These are phyloP conservation scores for Harringtonia lauricola DNA, from an alignment of 2,329 filamentous ascomycete species.

Conservation along the genomic window DNA sequence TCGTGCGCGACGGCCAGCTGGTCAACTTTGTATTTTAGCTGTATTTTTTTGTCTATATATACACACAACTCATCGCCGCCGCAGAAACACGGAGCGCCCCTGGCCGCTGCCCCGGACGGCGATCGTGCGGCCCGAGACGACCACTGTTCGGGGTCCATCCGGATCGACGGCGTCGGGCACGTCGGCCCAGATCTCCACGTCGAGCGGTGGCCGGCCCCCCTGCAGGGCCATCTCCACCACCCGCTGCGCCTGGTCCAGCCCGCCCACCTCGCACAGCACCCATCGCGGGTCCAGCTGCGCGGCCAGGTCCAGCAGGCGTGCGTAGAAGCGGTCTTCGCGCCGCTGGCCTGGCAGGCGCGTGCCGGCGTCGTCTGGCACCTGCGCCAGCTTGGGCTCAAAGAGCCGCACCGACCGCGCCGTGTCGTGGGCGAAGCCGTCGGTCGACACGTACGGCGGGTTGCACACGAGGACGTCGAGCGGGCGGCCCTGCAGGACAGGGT, in stretches of 20 bases:
- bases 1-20: slow-evolving; percentile 55
- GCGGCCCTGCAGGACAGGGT: neutral
- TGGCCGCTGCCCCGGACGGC: slow-evolving; percentile 34
- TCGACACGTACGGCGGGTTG: slow-evolving; percentile 88
- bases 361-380: too few species aligned
- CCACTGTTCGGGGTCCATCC: slow-evolving; percentile 15
- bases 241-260: slow-evolving; percentile 53
- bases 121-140: slow-evolving; percentile 18
- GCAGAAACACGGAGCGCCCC: slow-evolving; percentile 32
- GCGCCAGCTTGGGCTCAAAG: slow-evolving; percentile 69
- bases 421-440: slow-evolving; percentile 44
- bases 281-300: slow-evolving; percentile 36
- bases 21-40: slow-evolving; percentile 61
- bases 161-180: slow-evolving; percentile 34
- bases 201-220: slow-evolving; percentile 16
- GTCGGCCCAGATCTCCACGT: slow-evolving; percentile 63
- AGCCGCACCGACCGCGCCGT: slow-evolving; percentile 66
- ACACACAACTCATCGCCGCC: slow-evolving; percentile 1
- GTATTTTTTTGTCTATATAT: slow-evolving; percentile 1
- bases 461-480: slow-evolving; percentile 59
- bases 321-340: slow-evolving; percentile 55
- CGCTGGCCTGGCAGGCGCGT: too few species aligned
- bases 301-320: slow-evolving; percentile 47
- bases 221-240: slow-evolving; percentile 40
- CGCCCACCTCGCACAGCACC: slow-evolving; percentile 61